Conservation (phyloP, 2,329 filamentous ascomycete species). For the Paecilomyces niveus region DNA sequence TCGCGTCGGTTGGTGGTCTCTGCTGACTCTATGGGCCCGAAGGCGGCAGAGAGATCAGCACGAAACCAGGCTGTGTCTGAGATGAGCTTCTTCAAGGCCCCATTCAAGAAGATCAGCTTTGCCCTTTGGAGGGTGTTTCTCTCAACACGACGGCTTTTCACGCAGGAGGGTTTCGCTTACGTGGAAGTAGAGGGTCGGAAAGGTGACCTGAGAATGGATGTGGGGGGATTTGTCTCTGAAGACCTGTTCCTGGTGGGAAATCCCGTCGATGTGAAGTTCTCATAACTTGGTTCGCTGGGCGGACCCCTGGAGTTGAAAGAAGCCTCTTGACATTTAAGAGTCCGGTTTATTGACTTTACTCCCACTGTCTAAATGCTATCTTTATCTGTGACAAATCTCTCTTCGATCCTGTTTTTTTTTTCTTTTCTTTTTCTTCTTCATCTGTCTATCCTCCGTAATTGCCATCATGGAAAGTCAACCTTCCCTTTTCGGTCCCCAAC, state of each 20-base stretch:
- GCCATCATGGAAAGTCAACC: not conserved
- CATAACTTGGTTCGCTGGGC: conserved; percentile 3
- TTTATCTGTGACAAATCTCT: not conserved
- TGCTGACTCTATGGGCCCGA: not conserved
- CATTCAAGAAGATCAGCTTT: conserved; percentile 22
- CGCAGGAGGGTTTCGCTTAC: conserved; percentile 33
- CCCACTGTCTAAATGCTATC: not conserved
- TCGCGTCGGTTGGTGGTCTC: conserved; percentile 24
- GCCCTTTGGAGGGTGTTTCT: conserved; percentile 25
- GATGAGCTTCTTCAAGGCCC: conserved; percentile 25
- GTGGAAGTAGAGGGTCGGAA: conserved; percentile 29
- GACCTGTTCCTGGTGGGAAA: conserved; percentile 29
- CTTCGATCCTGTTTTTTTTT: not conserved
- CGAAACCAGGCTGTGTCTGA: conserved; percentile 11
- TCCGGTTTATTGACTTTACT: not conserved
- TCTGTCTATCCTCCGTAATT: not conserved
- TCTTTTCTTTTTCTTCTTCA: not conserved
- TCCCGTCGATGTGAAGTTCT: conserved; percentile 11
- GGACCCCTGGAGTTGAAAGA: not conserved
- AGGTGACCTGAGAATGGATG: conserved; percentile 30
- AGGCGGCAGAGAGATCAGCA: conserved; percentile 5
- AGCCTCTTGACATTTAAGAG: not conserved
- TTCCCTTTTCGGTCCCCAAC: not conserved
- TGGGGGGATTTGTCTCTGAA: conserved; percentile 26
- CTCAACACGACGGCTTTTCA: conserved; percentile 31